Percentiles rank a stretch among this genome's conserved stretches.
Evolutionary conservation across 805 yeast species (phyloP).

Genomic region (Spathaspora hagerdaliae): DNA sequence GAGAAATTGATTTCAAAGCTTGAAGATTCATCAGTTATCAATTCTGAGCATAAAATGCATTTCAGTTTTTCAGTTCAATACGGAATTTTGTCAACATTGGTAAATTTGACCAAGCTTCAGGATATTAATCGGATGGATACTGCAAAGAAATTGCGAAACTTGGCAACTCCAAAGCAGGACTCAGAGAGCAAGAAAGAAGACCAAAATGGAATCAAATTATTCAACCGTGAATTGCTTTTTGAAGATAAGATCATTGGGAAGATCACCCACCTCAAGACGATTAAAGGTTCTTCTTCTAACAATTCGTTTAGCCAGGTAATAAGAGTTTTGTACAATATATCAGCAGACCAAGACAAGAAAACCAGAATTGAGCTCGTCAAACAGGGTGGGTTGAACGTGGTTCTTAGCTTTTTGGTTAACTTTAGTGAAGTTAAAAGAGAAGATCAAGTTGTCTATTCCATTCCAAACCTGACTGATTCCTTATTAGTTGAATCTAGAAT

Average conservation of each 20-base stretch:
- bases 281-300: conserved; percentile 9
- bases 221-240: conserved; percentile 24
- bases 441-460: conserved; percentile 9
- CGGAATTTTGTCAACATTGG: conserved; percentile 39
- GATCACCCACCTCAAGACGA: conserved; percentile 15
- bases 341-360: conserved; percentile 19
- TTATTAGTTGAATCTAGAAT: conserved; percentile 20
- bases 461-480: conserved; percentile 12
- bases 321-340: conserved; percentile 30
- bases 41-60: conserved; percentile 1
- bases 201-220: conserved; percentile 23
- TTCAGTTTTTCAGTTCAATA: conserved; percentile 21
- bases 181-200: conserved; percentile 18
- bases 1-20: conserved; percentile 12
- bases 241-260: conserved; percentile 19
- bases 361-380: conserved; percentile 36
- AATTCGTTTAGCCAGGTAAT: conserved; percentile 22
- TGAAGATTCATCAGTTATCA: conserved; percentile 1
- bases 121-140: conserved; percentile 19
- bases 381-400: conserved; percentile 42
- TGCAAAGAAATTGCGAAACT: conserved; percentile 33
- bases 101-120: conserved; percentile 34
- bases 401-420: conserved; percentile 36
- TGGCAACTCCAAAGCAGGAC: conserved; percentile 27
- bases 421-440: conserved; percentile 21